Base-by-base conservation (phyloP, 148 eudicot genomes). In the Oxyria digyna region DNA sequence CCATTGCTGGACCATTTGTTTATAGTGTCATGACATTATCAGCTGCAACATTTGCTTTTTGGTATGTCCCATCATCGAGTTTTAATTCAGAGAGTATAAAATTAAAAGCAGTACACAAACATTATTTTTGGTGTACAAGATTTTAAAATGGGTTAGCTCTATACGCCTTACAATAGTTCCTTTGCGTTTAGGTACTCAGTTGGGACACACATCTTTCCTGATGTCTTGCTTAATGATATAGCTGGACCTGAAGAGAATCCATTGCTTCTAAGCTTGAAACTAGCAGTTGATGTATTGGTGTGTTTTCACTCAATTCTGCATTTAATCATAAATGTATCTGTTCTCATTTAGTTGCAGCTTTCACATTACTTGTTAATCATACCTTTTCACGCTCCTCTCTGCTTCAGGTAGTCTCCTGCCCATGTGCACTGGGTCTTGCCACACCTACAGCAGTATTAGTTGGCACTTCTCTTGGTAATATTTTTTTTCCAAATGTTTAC, bases 391-490 rank as follows among this genome's bases (percentile, higher is more conserved):
- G 18, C 42, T 42, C 55, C n/a, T n/a, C n/a, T n/a, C n/a, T n/a
- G n/a, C n/a, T n/a, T n/a, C 86, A 93, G 98, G 98, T 93, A 49
- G 96, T 93, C 67, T 93, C 98, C 71, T 93, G 96, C 73, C 98
- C 98, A 42, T 93, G 96, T 77, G 98, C 98, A 37, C 80, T 93
- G 74, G 98, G 98, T 74, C 98, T 93, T 75, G 98, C 98, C 69
- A 93, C 98, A 62, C 98, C 98, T 52, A 93, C 96, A 14, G 98
- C 98, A 75, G 90, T 93, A 71, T 85, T 93, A 50, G 96, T 93
- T 73, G 98, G 98, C 72, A 89, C 96, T 54, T 90, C 98, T 68
- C 85, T 89, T 54, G 98, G 98, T 93, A 76, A 41, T 43, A 71
- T 32, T n/a, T n/a, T n/a, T n/a, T n/a, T n/a, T n/a, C n/a, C n/a